phyloP scores from a whole-genome alignment of 2,329 filamentous ascomycete genomes.

The Hypomyces rosellus region DNA sequence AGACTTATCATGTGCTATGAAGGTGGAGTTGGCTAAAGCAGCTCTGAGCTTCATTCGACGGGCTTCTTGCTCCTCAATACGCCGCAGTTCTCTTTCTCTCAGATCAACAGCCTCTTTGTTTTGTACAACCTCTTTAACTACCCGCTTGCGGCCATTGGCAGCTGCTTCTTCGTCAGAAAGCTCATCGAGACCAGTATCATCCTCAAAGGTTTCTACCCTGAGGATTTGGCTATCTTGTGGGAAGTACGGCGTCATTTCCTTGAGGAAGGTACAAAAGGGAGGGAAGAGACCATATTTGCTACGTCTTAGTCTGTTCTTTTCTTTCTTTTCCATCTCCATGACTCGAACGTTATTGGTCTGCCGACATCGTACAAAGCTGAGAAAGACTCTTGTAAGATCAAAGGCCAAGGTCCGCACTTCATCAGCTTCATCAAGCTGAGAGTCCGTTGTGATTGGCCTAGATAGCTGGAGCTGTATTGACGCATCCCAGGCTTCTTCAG shows the following conservation, averaged over 20 bases:
- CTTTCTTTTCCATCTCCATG: conserved; percentile 13
- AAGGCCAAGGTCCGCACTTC: conserved; percentile 18
- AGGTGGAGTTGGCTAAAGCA: conserved; percentile 38
- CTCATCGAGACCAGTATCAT: conserved; percentile 13
- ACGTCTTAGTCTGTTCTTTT: conserved; percentile 14
- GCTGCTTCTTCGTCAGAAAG: conserved; percentile 1
- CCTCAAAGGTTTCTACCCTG: conserved; percentile 18
- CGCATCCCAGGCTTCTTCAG: conserved; percentile 16
- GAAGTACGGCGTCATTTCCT: conserved; percentile 19
- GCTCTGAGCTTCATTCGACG: conserved; percentile 43
- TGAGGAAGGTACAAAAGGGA: conserved; percentile 23
- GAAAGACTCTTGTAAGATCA: conserved; percentile 25
- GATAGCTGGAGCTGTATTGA: neutral
- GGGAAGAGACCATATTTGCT: conserved; percentile 13
- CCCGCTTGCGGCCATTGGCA: conserved; percentile 16
- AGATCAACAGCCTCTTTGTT: conserved; percentile 40
- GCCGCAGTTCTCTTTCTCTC: conserved; percentile 49
- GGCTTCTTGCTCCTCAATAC: conserved; percentile 47
- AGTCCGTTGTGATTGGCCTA: neutral
- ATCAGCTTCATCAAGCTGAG: conserved; percentile 12
- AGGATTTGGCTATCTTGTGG: conserved; percentile 29
- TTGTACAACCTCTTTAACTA: conserved; percentile 27
- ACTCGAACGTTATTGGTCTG: conserved; percentile 18
- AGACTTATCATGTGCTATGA: conserved; percentile 37
- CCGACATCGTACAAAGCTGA: conserved; percentile 23